Conservation (phyloP, 2,329 filamentous ascomycete species). For the Colletotrichum acutatum region DNA sequence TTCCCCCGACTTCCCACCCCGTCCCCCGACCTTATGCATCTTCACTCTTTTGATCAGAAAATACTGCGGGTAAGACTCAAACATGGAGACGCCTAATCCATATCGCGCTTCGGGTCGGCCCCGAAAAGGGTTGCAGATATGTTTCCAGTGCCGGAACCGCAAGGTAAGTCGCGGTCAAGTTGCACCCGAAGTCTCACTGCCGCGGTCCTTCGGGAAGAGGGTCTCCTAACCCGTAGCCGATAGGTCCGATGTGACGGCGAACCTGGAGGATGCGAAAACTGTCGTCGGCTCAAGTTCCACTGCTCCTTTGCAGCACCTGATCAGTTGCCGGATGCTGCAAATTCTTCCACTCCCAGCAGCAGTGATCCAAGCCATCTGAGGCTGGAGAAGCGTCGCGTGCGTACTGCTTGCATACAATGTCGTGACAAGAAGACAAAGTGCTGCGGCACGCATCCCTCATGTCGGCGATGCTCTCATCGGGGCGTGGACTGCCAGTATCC, state of each 20-base stretch:
- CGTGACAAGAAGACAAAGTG: slow-evolving; percentile 32
- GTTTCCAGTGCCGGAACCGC: slow-evolving; percentile 33
- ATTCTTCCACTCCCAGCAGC: background rate
- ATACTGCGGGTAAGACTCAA: slow-evolving; percentile 3
- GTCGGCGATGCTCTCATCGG: slow-evolving; percentile 12
- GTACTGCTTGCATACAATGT: slow-evolving; percentile 26
- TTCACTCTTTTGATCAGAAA: background rate
- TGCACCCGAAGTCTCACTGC: background rate
- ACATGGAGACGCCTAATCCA: slow-evolving; percentile 20
- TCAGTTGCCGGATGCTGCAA: background rate
- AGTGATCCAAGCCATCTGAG: slow-evolving; percentile 14
- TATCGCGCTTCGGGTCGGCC: slow-evolving; percentile 21
- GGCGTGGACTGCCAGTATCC: slow-evolving; percentile 26
- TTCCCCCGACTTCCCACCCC: slow-evolving; percentile 25
- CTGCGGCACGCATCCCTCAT: slow-evolving; percentile 22
- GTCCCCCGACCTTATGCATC: slow-evolving; percentile 20
- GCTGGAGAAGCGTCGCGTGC: slow-evolving; percentile 28
- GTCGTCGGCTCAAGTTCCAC: slow-evolving; percentile 27
- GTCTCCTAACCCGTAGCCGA: slow-evolving; percentile 10
- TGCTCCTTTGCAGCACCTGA: slow-evolving; percentile 24
- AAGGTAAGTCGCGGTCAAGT: slow-evolving; percentile 12
- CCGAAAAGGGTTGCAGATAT: slow-evolving; percentile 32
- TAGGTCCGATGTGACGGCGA: slow-evolving; percentile 30
- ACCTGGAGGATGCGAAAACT: slow-evolving; percentile 27
- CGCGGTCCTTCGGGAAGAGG: background rate